Conservation (phyloP, 345 rosid genomes). For the Arabidopsis suecica region DNA sequence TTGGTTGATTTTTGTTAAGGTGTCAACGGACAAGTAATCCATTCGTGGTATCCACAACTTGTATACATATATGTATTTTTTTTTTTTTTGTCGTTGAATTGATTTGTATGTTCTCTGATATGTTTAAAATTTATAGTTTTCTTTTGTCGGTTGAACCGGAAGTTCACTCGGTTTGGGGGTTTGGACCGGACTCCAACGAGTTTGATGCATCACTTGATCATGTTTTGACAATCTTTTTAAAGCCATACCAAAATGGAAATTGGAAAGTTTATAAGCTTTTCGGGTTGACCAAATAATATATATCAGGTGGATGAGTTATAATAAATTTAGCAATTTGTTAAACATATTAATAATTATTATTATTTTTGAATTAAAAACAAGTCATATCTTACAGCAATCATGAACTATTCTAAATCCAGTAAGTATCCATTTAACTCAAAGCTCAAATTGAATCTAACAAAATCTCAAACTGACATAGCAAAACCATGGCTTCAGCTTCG, state of each 20-base stretch:
- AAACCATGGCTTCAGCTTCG: too few relatives aligned
- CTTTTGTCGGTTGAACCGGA: neutral
- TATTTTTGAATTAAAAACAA: too few relatives aligned
- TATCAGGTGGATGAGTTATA: neutral
- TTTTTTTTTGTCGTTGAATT: neutral
- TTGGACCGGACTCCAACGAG: neutral
- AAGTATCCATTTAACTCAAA: neutral
- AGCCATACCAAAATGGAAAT: too few relatives aligned
- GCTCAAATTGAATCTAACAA: neutral
- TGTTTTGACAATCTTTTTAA: neutral
- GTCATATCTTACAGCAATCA: too few relatives aligned
- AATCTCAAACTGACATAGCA: too few relatives aligned
- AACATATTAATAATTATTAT: too few relatives aligned
- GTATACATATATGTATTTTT: neutral
- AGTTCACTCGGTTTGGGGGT: neutral
- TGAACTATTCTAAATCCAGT: neutral
- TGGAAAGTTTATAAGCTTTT: too few relatives aligned
- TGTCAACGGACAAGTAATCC: slow-evolving; percentile 31
- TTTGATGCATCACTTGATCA: neutral
- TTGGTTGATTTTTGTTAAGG: slow-evolving; percentile 36
- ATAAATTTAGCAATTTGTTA: neutral
- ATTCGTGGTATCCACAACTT: slow-evolving; percentile 41
- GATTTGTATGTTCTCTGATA: neutral
- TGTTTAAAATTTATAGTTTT: neutral
- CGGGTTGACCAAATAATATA: too few relatives aligned